Base-by-base conservation (phyloP, 1,139 yeast genomes). In the Diutina rugosa region DNA sequence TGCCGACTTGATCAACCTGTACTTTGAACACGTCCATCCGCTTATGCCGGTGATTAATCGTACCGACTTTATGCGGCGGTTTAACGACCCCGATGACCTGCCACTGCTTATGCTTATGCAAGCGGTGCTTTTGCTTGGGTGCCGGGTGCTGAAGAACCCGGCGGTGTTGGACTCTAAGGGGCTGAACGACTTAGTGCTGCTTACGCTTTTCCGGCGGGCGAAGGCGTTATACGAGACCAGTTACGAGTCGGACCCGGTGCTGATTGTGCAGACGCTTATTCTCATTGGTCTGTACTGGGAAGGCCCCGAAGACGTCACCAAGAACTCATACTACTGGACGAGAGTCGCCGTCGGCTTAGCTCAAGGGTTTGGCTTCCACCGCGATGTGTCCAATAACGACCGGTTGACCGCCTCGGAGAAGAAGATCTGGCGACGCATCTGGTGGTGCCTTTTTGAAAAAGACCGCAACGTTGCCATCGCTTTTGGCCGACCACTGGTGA, bases 381-480 rank as follows among this genome's bases (percentile, higher is more conserved):
- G 90, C 63, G 80, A 76, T 63, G 70, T 76, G 26, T 65, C 68
- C 35, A 64, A 65, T 51, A 68, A 74, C n/a, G 67, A 73, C 18
- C 63, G 62, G 46, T 64, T 75, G 38, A 61, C 73, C 18, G 46
- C 56, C 0, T 59, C 64, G 21, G 87, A 84, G 57, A 80, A 81
- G 64, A 78, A 80, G 58, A 70, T 83, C 57, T 83, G 88, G 81
- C 77, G 85, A 61, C 73, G 90, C 55, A 77, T 87, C 28, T 88
- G 93, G 91, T 88, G 96, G 96, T 77, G 85, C 59, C 70, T 87
- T 32, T 86, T 85, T 66, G 81, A 82, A 59, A 83, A 87, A 63
- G 95, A 87, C 67, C 72, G 90, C 26, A 76, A 81, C 58, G 82
- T 83, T 4, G 84, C 89, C n/a, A 79, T 86, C 57, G 90, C 91